Evolutionary conservation across 1,139 yeast genomes (phyloP).

Genomic region (Candida buenavistaensis): DNA sequence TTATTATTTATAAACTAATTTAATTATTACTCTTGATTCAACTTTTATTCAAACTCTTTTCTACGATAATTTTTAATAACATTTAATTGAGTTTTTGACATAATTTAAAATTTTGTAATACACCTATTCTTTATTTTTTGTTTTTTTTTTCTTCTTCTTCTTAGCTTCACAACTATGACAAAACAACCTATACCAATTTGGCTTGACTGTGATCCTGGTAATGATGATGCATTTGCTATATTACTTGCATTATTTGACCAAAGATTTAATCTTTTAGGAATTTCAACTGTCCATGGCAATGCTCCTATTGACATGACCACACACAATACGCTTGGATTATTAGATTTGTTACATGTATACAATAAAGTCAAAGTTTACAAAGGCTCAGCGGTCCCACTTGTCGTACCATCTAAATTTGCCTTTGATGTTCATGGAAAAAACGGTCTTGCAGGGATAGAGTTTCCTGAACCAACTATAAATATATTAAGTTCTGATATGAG

Average conservation of each 20-base stretch:
- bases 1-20: too few species aligned
- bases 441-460: slow-evolving; percentile 72
- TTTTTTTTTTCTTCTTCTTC: background rate
- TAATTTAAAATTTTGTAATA: too few species aligned
- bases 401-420: slow-evolving; percentile 50
- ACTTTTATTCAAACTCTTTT: too few species aligned
- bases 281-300: slow-evolving; percentile 84
- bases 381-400: slow-evolving; percentile 63
- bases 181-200: slow-evolving; percentile 55
- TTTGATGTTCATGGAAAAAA: slow-evolving; percentile 69
- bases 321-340: slow-evolving; percentile 62
- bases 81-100: too few species aligned
- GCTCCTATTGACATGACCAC: slow-evolving; percentile 70
- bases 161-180: slow-evolving; percentile 6
- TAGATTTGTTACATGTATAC: slow-evolving; percentile 54
- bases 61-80: too few species aligned
- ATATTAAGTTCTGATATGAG: slow-evolving; percentile 31
- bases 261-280: slow-evolving; percentile 61
- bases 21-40: too few species aligned
- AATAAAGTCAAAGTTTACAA: slow-evolving; percentile 52
- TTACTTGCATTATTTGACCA: slow-evolving; percentile 63
- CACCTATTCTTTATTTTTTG: background rate
- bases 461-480: slow-evolving; percentile 50
- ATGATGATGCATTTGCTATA: slow-evolving; percentile 83
- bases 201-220: slow-evolving; percentile 96